A percentile compares a stretch with the other conserved stretches of the same genome.
These are phyloP conservation scores for Trypanosoma grayi DNA, from an alignment of 208 protist genomes.

Conservation along the genomic window DNA sequence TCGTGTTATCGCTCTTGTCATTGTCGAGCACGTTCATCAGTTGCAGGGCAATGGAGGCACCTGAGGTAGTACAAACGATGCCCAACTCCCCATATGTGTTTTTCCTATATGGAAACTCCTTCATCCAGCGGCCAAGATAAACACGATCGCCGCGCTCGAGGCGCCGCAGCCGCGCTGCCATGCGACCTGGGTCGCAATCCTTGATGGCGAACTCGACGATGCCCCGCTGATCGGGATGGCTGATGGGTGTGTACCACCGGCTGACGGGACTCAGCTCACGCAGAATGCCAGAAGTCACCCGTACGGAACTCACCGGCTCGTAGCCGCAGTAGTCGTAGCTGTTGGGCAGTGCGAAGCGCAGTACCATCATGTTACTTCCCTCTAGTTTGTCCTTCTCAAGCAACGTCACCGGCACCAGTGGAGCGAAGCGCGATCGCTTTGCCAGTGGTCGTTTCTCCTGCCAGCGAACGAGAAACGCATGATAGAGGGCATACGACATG, in stretches of 20 bases:
- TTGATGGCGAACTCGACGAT: slow-evolving; percentile 86
- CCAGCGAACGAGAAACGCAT: slow-evolving; percentile 32
- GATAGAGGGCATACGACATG: slow-evolving; percentile 44
- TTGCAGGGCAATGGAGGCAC: slow-evolving; percentile 78
- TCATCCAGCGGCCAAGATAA: slow-evolving; percentile 85
- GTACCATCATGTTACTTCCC: slow-evolving; percentile 59
- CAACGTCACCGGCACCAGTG: slow-evolving; percentile 66
- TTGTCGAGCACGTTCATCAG: slow-evolving; percentile 74
- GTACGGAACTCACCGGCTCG: slow-evolving; percentile 80
- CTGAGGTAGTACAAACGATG: slow-evolving; percentile 71
- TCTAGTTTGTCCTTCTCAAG: slow-evolving; percentile 56
- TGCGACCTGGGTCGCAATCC: slow-evolving; percentile 70
- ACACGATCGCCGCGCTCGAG: slow-evolving; percentile 73
- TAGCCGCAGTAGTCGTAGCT: slow-evolving; percentile 87
- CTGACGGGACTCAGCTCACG: slow-evolving; percentile 47
- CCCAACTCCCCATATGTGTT: slow-evolving; percentile 63
- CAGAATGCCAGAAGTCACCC: slow-evolving; percentile 44
- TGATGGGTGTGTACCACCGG: slow-evolving; percentile 88
- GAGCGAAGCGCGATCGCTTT: slow-evolving; percentile 61
- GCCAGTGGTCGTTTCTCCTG: slow-evolving; percentile 72
- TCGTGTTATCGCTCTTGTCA: slow-evolving; percentile 45
- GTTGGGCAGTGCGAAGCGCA: slow-evolving; percentile 78
- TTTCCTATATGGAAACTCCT: slow-evolving; percentile 66
- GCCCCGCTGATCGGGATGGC: slow-evolving; percentile 70
- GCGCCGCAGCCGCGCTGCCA: slow-evolving; percentile 69